Conservation (phyloP, 202 grass and related monocot genomes). For the Cymbopogon flexuosus region DNA sequence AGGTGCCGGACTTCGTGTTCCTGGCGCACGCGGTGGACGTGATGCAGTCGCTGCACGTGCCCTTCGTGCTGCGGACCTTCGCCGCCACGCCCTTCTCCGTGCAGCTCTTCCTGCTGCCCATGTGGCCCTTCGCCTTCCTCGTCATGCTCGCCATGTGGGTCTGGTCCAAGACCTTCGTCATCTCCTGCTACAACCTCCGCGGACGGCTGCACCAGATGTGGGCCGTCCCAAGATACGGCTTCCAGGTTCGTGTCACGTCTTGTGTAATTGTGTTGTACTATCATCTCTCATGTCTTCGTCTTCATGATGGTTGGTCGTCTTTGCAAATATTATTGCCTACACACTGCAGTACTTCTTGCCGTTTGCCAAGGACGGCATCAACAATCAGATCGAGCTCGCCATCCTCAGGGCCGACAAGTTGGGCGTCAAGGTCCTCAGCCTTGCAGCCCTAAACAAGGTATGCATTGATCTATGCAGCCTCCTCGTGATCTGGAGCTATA, state of each 20-base stretch:
- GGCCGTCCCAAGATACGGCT: constrained; percentile 59
- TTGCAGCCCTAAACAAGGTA: constrained; percentile 75
- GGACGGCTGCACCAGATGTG: constrained; percentile 39
- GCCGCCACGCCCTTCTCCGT: constrained; percentile 35
- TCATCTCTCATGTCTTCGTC: too few relatives aligned
- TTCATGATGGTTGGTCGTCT: background rate
- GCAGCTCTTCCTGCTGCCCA: background rate
- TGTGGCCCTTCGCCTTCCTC: constrained; percentile 41
- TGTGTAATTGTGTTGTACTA: background rate
- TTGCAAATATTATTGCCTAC: too few relatives aligned
- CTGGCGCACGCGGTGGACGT: constrained; percentile 53
- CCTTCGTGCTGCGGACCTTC: constrained; percentile 5
- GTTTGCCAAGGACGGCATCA: constrained; percentile 58
- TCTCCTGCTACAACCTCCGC: constrained; percentile 45
- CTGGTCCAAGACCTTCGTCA: constrained; percentile 55
- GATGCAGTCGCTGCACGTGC: constrained; percentile 34
- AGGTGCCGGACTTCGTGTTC: constrained; percentile 58
- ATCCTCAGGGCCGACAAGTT: constrained; percentile 64
- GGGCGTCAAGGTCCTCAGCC: constrained; percentile 65
- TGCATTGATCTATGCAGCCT: too few relatives aligned
- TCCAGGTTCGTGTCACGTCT: constrained; percentile 36
- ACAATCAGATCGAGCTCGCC: constrained; percentile 57
- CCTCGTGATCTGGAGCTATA: background rate
- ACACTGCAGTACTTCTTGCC: constrained; percentile 58
- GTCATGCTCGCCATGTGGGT: constrained; percentile 36